Percentiles rank a stretch among this genome's conserved stretches.
phyloP scores from a whole-genome alignment of 2,329 filamentous ascomycete species.

The Claviceps cyperi region DNA sequence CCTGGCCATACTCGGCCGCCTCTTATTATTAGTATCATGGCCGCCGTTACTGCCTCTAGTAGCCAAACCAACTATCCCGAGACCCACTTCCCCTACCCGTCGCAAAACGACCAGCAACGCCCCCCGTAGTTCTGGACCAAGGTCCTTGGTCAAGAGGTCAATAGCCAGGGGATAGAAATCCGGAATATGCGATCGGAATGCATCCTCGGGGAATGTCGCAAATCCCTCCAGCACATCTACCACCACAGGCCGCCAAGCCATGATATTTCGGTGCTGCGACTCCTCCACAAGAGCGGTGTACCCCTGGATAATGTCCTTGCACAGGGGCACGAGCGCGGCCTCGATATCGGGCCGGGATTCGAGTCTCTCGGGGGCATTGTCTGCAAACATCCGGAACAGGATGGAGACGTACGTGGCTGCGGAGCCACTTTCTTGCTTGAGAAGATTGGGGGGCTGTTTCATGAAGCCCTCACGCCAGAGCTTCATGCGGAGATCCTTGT shows the following conservation, averaged over 20 bases:
- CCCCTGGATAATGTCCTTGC: conserved; percentile 79
- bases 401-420: conserved; percentile 94
- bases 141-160: conserved; percentile 68
- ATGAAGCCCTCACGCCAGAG: conserved; percentile 98
- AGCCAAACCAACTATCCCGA: conserved; percentile 41
- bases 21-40: conserved; percentile 11
- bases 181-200: conserved; percentile 65
- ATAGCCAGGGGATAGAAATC: conserved; percentile 80
- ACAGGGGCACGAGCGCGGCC: conserved; percentile 81
- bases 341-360: conserved; percentile 74
- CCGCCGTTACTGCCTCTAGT: conserved; percentile 3
- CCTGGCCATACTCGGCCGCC: conserved; percentile 28
- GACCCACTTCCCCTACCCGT: conserved; percentile 65
- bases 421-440: conserved; percentile 90
- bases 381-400: conserved; percentile 91
- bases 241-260: conserved; percentile 93
- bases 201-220: conserved; percentile 62
- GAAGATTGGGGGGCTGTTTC: conserved; percentile 93
- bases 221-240: conserved; percentile 94
- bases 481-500: conserved; percentile 87
- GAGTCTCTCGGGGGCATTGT: conserved; percentile 68
- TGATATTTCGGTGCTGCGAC: conserved; percentile 89
- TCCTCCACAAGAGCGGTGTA: conserved; percentile 87
- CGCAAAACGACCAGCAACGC: conserved; percentile 66
- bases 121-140: conserved; percentile 63